Evolutionary conservation across 306 rosid species (phyloP).

Genomic region (Psophocarpus tetragonolobus): DNA sequence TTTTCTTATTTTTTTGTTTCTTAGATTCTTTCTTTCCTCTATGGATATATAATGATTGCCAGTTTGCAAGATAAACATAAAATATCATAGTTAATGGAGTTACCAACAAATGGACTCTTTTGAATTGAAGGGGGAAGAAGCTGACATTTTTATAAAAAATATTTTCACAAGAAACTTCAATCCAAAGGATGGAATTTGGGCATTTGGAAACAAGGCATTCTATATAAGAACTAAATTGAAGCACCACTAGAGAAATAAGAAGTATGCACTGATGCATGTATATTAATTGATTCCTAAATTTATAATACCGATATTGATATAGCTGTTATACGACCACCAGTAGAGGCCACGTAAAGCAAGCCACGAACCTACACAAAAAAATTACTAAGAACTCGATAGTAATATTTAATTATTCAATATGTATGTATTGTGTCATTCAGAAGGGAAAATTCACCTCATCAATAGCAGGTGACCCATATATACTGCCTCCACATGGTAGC

Average conservation of each 20-base stretch:
- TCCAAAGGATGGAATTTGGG: constrained; percentile 16
- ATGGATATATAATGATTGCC: background rate
- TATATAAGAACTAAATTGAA: constrained; percentile 13
- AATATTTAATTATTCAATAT: constrained; percentile 21
- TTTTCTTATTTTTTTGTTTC: background rate
- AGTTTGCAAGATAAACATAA: constrained; percentile 19
- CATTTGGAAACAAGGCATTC: background rate
- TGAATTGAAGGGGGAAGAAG: background rate
- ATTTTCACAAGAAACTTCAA: constrained; percentile 20
- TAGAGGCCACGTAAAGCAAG: constrained; percentile 82
- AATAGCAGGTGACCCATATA: constrained; percentile 87
- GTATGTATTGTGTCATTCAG: background rate
- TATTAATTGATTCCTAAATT: constrained; percentile 23
- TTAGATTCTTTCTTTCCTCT: background rate
- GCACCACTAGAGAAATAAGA: background rate
- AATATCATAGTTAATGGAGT: background rate
- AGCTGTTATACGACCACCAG: constrained; percentile 77
- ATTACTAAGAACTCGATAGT: constrained; percentile 6
- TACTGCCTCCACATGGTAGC: constrained; percentile 85
- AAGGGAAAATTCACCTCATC: constrained; percentile 64
- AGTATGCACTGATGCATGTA: background rate
- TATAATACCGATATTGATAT: constrained; percentile 54
- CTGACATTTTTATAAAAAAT: background rate
- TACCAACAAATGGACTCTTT: background rate
- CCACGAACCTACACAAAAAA: constrained; percentile 54